These are phyloP conservation scores for Fusarium nelsonii DNA, from an alignment of 2,329 filamentous ascomycete species.

Conservation along the genomic window DNA sequence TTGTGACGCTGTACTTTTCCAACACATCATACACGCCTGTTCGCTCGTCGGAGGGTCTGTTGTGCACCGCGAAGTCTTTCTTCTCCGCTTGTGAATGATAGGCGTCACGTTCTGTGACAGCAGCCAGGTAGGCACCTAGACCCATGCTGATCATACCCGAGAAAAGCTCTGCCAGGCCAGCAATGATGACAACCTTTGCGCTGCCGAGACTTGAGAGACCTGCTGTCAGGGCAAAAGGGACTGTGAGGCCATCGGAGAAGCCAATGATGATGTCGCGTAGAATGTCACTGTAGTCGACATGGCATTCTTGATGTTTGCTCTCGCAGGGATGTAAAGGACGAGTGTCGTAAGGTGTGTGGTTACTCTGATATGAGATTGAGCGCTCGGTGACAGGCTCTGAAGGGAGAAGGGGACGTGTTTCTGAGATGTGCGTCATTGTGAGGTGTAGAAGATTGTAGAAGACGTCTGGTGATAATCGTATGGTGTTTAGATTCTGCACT, in stretches of 20 bases:
- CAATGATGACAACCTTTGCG: slow-evolving; percentile 76
- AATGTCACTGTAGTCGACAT: slow-evolving; percentile 58
- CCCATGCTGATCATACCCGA: slow-evolving; percentile 84
- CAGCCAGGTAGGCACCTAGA: slow-evolving; percentile 78
- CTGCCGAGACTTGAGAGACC: slow-evolving; percentile 76
- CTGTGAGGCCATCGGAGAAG: slow-evolving; percentile 82
- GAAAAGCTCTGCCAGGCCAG: slow-evolving; percentile 80
- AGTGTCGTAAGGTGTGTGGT: slow-evolving; percentile 29
- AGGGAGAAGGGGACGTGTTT: slow-evolving; percentile 52
- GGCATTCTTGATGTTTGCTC: slow-evolving; percentile 43
- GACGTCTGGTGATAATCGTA: neutral
- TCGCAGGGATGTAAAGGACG: slow-evolving; percentile 43
- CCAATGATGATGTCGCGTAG: slow-evolving; percentile 78
- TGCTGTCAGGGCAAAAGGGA: slow-evolving; percentile 83
- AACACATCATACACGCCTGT: slow-evolving; percentile 64
- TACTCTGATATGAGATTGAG: slow-evolving; percentile 42
- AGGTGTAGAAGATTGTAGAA: too few species aligned
- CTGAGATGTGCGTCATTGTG: slow-evolving; percentile 47
- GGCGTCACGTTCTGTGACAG: slow-evolving; percentile 66
- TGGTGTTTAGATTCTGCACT: neutral
- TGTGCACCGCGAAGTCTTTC: slow-evolving; percentile 58
- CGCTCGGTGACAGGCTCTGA: slow-evolving; percentile 50
- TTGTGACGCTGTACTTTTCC: slow-evolving; percentile 62
- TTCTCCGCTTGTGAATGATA: slow-evolving; percentile 63
- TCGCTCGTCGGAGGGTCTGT: slow-evolving; percentile 59